A percentile compares a stretch with the other conserved stretches of the same genome.
Evolutionary conservation across 192 early-diverging fungal species (phyloP).

Genomic region (Chytriomyces hyalinus): DNA sequence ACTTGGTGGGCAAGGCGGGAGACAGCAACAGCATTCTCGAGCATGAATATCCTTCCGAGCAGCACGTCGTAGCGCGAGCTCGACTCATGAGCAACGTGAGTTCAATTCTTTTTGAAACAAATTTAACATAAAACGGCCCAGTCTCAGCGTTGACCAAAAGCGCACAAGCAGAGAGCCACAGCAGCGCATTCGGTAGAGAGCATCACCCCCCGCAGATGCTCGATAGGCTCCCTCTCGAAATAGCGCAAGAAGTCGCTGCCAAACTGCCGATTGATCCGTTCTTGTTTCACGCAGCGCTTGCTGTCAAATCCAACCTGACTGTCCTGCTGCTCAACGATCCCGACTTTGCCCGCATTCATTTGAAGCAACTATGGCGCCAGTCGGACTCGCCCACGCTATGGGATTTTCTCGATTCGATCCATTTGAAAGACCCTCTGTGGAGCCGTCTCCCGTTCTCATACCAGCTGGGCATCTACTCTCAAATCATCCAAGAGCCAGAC

Average conservation of each 20-base stretch:
- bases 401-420: not conserved
- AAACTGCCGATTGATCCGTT: not conserved
- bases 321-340: not conserved
- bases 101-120: no score
- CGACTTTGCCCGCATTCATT: constrained; percentile 4
- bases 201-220: no score
- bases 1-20: no score
- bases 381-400: not conserved
- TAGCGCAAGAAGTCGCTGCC: not conserved
- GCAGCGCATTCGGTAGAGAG: no score
- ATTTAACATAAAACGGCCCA: no score
- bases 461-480: not conserved
- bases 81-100: no score
- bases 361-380: not conserved
- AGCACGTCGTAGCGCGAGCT: no score
- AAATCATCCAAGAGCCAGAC: not conserved
- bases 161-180: no score
- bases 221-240: not conserved
- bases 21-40: no score
- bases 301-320: not conserved
- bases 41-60: no score
- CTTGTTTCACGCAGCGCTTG: not conserved
- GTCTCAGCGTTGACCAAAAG: no score
- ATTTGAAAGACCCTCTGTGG: not conserved
- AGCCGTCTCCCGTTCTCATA: not conserved